A percentile compares a stretch with the other conserved stretches of the same genome.
phyloP scores from a whole-genome alignment of 305 asterid species.

The Solanum hybrid region DNA sequence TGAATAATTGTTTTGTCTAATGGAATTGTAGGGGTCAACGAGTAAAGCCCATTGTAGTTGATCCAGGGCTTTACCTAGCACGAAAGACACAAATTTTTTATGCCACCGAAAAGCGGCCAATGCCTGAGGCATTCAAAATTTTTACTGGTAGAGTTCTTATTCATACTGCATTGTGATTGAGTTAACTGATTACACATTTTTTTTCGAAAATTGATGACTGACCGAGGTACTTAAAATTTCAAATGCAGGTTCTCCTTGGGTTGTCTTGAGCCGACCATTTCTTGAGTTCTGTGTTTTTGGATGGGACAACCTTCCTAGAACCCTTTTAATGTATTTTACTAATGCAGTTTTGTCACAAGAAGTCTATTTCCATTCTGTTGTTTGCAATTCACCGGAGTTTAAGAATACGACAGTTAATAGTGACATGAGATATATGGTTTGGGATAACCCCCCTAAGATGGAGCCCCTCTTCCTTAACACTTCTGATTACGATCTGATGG shows the following conservation, averaged over 20 bases:
- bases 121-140: conserved; percentile 83
- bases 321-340: conserved; percentile 71
- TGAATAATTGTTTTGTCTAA: conserved; percentile 6
- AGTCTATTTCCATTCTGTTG: conserved; percentile 86
- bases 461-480: conserved; percentile 62
- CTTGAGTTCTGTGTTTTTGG: conserved; percentile 87
- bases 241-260: conserved; percentile 92
- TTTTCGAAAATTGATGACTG: not conserved
- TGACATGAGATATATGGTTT: conserved; percentile 72
- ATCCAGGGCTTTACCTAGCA: conserved; percentile 83
- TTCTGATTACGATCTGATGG: conserved; percentile 55
- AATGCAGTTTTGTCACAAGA: conserved; percentile 69
- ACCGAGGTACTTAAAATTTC: not conserved
- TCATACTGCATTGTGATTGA: not conserved
- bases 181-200: not conserved
- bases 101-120: conserved; percentile 86
- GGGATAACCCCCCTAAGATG: conserved; percentile 98
- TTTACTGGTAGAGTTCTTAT: conserved; percentile 56
- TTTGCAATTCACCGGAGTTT: conserved; percentile 74
- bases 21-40: conserved; percentile 66
- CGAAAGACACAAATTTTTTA: conserved; percentile 73
- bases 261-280: conserved; percentile 66
- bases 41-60: conserved; percentile 73
- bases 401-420: conserved; percentile 69
- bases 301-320: conserved; percentile 94